A percentile compares a stretch with the other conserved stretches of the same genome.
Evolutionary conservation across 2,329 filamentous ascomycete species (phyloP).

Genomic region (Colletotrichum gigasporum): DNA sequence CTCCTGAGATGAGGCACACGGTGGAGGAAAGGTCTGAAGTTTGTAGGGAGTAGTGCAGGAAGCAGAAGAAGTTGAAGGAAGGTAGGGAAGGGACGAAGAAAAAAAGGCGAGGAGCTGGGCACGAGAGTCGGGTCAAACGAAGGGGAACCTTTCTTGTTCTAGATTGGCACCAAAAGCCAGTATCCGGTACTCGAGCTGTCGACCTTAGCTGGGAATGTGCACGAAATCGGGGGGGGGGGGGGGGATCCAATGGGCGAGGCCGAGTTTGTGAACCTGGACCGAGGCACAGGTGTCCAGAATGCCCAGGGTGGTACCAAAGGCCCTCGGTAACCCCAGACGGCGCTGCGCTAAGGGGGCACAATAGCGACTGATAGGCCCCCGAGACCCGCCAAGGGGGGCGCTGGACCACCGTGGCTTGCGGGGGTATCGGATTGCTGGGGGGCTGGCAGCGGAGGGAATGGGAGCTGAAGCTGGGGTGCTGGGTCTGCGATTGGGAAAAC

Average conservation of each 20-base stretch:
- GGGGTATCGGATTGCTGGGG: conserved; percentile 16
- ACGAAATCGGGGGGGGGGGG: conserved; percentile 8
- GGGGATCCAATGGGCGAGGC: conserved; percentile 19
- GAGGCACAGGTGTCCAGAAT: conserved; percentile 24
- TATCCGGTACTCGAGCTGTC: background rate
- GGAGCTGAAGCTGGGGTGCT: conserved; percentile 26
- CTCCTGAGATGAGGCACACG: background rate
- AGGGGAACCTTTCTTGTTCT: conserved; percentile 9
- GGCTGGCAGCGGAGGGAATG: conserved; percentile 7
- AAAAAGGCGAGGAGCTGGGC: background rate
- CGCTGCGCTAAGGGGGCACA: conserved; percentile 3
- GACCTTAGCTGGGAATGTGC: background rate
- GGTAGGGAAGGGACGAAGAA: background rate
- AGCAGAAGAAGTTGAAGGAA: too few relatives aligned
- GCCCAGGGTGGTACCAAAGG: conserved; percentile 20
- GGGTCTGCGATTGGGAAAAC: conserved; percentile 22
- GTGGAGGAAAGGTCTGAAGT: background rate
- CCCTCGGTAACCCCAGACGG: conserved; percentile 31
- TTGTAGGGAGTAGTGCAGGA: background rate
- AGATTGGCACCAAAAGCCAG: background rate
- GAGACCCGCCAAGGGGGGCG: conserved; percentile 11
- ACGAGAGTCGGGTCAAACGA: conserved; percentile 4
- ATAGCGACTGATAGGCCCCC: conserved; percentile 16
- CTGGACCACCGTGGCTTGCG: conserved; percentile 20
- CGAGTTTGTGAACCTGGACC: conserved; percentile 26